These are phyloP conservation scores for Pogostemon cablin DNA, from an alignment of 257 asterid species.

Conservation along the genomic window DNA sequence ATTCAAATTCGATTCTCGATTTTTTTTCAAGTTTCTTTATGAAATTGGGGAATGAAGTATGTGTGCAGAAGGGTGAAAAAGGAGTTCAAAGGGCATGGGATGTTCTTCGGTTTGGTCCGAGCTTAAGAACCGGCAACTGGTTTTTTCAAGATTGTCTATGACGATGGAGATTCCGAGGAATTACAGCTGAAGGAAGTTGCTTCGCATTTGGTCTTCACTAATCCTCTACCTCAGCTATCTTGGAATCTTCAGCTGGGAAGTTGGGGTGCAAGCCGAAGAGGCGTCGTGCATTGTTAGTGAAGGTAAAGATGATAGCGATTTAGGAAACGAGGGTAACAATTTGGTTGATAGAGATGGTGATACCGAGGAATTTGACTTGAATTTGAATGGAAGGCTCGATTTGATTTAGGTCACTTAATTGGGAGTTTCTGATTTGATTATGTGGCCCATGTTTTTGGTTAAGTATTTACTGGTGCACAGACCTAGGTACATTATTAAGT, in stretches of 20 bases:
- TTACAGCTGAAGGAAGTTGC: not conserved
- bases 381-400: conserved; percentile 45
- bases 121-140: not conserved
- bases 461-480: conserved; percentile 80
- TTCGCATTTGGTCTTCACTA: conserved; percentile 39
- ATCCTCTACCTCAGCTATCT: conserved; percentile 33
- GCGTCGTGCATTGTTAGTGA: conserved; percentile 44
- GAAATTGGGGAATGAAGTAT: not conserved
- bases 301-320: conserved; percentile 41
- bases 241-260: conserved; percentile 32
- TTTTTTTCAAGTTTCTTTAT: not conserved
- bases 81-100: conserved; percentile 17
- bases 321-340: conserved; percentile 33
- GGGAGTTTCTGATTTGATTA: no score
- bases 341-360: conserved; percentile 38
- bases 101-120: not conserved
- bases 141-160: not conserved
- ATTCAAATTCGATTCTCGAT: not conserved
- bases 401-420: no score
- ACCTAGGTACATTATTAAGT: conserved; percentile 61
- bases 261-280: conserved; percentile 45
- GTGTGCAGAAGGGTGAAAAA: not conserved
- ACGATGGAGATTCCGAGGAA: not conserved
- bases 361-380: conserved; percentile 37
- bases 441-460: conserved; percentile 34